A percentile compares a stretch with the other conserved stretches of the same genome.
These are phyloP conservation scores for Cairneyella variabilis DNA, from an alignment of 495 filamentous ascomycete species.

Conservation along the genomic window DNA sequence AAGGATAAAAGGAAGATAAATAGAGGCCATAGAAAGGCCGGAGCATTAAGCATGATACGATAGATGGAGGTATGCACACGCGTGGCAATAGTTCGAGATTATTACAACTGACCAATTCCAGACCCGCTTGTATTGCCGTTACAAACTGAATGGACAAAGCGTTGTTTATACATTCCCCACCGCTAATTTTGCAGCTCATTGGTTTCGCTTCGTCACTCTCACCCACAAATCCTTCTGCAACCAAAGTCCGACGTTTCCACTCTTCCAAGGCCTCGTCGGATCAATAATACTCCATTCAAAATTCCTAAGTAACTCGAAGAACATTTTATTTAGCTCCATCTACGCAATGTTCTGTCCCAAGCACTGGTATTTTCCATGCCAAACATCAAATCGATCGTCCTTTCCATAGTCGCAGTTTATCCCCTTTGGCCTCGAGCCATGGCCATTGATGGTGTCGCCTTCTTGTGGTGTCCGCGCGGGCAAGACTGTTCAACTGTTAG, in stretches of 20 bases:
- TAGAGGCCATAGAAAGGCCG: too few species aligned
- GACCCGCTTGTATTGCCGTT: too few species aligned
- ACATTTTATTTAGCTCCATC: slow-evolving; percentile 48
- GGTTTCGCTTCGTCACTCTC: slow-evolving; percentile 6
- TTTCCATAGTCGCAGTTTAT: slow-evolving; percentile 35
- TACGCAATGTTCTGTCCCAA: slow-evolving; percentile 41
- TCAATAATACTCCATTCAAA: slow-evolving; percentile 51
- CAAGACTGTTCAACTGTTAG: slow-evolving; percentile 42
- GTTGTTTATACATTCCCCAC: too few species aligned
- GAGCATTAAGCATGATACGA: too few species aligned
- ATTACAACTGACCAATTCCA: too few species aligned
- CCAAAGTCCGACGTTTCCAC: slow-evolving; percentile 20
- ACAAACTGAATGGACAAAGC: too few species aligned
- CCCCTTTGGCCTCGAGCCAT: slow-evolving; percentile 43
- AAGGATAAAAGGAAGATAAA: too few species aligned
- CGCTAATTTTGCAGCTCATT: too few species aligned
- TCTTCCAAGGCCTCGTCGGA: slow-evolving; percentile 38
- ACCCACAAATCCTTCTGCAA: slow-evolving; percentile 21
- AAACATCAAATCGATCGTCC: slow-evolving; percentile 35
- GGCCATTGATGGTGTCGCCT: slow-evolving; percentile 47
- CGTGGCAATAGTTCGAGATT: too few species aligned
- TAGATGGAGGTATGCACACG: too few species aligned
- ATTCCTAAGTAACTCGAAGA: slow-evolving; percentile 50
- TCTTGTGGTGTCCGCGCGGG: slow-evolving; percentile 41
- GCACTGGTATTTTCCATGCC: slow-evolving; percentile 41